Evolutionary conservation across 1,284 basidiomycete genomes (phyloP), one percentile per base, ranked within the genome.

Genomic region (Trametes pubescens): DNA sequence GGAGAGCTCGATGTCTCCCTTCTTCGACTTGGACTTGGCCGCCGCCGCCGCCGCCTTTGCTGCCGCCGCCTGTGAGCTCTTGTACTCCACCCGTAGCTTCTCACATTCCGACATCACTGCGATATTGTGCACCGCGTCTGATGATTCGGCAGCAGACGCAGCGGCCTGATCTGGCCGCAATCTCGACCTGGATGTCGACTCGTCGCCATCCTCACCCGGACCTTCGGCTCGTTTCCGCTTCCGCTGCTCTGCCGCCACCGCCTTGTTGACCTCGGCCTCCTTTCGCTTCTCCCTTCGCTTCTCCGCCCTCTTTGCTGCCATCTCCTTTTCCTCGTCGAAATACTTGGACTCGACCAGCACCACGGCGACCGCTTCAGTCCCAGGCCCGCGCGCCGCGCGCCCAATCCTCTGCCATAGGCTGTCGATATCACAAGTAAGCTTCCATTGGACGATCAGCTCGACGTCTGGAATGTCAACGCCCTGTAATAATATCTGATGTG

Each of bases 401-500:
- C 70, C 69, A 46, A 72, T 63, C 4, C 67, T 57, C 51, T 72
- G 70, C 69, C 65, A 67, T 13, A 72, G 32, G 22, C 59, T 69
- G 46, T 62, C 40, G 14, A 66, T 6, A 38, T 57, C 53, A 22
- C 59, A 62, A 6, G 59, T 57, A 8, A 63, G 32, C 8, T 64
- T 66, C 75, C 75, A 80, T 57, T 79, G 77, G 1, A 78, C 59
- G 14, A 79, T 70, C 1, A 78, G 16, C 11, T 66, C 35, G 21
- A 80, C 71, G 64, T 77, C 73, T 0, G 71, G 66, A 5, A 79
- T n/a, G 60, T 79, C 75, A 35, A 80, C 65, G 8, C 77, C 76
- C 77, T 79, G 52, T n/a, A 18, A 18, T 16, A 38, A 3, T 32
- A n/a, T 14, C 16, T 44, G 0, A 47, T 21, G 14, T 29, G 40